phyloP scores from a whole-genome alignment of 306 rosid genomes.

The Castanopsis chinensis region DNA sequence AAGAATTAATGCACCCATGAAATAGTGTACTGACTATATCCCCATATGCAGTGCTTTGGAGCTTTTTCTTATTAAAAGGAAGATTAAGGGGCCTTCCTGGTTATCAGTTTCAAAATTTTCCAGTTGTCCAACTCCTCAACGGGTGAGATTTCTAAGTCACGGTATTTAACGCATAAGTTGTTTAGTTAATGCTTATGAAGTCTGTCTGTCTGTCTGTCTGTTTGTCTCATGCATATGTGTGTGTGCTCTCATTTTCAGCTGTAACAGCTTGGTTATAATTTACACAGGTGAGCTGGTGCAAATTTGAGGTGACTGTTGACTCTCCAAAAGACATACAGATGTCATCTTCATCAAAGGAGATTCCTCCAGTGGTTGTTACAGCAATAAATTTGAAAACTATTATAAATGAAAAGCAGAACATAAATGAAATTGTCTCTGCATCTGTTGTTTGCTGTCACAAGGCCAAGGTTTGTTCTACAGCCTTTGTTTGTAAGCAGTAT shows the following conservation, averaged over 20 bases:
- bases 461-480: slow-evolving; percentile 68
- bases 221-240: neutral
- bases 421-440: slow-evolving; percentile 87
- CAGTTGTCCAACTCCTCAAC: slow-evolving; percentile 49
- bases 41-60: slow-evolving; percentile 79
- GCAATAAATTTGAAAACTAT: slow-evolving; percentile 81
- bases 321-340: slow-evolving; percentile 64
- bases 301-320: slow-evolving; percentile 79
- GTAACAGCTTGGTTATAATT: slow-evolving; percentile 24
- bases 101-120: slow-evolving; percentile 61
- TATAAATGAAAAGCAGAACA: slow-evolving; percentile 66
- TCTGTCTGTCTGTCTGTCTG: neutral
- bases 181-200: slow-evolving; percentile 1
- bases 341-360: slow-evolving; percentile 63
- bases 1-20: neutral
- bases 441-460: slow-evolving; percentile 79
- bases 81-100: slow-evolving; percentile 96
- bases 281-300: slow-evolving; percentile 96
- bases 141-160: slow-evolving; percentile 53
- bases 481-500: slow-evolving; percentile 5
- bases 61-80: slow-evolving; percentile 81
- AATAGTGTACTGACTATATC: slow-evolving; percentile 25
- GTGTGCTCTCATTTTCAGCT: slow-evolving; percentile 8
- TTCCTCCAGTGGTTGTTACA: slow-evolving; percentile 77
- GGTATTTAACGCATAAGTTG: neutral